phyloP scores from a whole-genome alignment of 1,284 basidiomycete genomes.

The Boletus semigastroideus region DNA sequence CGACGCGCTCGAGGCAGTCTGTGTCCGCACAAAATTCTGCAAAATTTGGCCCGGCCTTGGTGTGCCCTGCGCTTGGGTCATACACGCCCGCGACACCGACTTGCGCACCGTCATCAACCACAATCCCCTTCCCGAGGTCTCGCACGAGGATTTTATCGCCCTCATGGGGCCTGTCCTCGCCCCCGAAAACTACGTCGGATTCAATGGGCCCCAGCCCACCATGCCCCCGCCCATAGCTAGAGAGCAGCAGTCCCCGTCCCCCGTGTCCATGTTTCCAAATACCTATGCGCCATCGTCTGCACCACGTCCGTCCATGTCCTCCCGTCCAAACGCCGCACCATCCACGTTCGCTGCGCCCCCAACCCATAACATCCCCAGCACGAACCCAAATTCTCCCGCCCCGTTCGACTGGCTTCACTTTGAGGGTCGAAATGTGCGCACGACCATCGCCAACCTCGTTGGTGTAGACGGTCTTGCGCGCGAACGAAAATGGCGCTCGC shows the following conservation, averaged over 20 bases:
- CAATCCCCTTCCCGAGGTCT: slow-evolving; percentile 79
- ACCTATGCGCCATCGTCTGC: slow-evolving; percentile 33
- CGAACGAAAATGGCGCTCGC: slow-evolving; percentile 76
- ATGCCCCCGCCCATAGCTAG: slow-evolving; percentile 20
- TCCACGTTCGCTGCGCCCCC: slow-evolving; percentile 5
- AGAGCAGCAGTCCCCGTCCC: slow-evolving; percentile 34
- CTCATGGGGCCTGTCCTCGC: slow-evolving; percentile 73
- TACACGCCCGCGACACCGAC: slow-evolving; percentile 69
- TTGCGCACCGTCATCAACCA: slow-evolving; percentile 75
- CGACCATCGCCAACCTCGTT: slow-evolving; percentile 70
- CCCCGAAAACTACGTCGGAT: slow-evolving; percentile 64
- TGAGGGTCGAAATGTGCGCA: slow-evolving; percentile 72
- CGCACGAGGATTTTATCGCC: slow-evolving; percentile 79
- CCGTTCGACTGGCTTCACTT: slow-evolving; percentile 85
- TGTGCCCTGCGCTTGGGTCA: slow-evolving; percentile 78
- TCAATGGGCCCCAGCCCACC: slow-evolving; percentile 16
- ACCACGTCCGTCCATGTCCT: slow-evolving; percentile 23
- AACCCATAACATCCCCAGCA: slow-evolving; percentile 25
- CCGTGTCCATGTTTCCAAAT: slow-evolving; percentile 41
- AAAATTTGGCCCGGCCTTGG: slow-evolving; percentile 68
- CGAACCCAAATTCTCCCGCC: slow-evolving; percentile 57
- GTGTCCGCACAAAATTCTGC: slow-evolving; percentile 69
- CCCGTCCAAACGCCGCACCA: slow-evolving; percentile 25
- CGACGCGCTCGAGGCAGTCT: slow-evolving; percentile 62
- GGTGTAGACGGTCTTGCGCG: slow-evolving; percentile 76